These are phyloP conservation scores for Pneumocystis wakefieldiae DNA, from an alignment of 1,139 yeast genomes.

Conservation along the genomic window DNA sequence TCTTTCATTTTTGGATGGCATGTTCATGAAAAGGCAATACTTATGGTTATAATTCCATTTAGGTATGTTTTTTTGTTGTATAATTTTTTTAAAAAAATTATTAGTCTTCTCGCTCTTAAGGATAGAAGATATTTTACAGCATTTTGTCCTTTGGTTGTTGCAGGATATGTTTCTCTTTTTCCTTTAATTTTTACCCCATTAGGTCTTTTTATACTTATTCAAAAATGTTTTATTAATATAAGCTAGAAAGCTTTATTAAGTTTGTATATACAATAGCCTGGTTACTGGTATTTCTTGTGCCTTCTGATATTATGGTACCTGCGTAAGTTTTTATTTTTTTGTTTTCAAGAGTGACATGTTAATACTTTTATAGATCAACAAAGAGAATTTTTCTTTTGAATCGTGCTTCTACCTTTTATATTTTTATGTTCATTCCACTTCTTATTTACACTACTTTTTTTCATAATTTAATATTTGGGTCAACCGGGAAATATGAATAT, in stretches of 20 bases:
- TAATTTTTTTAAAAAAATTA: neutral
- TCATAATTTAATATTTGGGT: constrained; percentile 9
- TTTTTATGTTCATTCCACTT: constrained; percentile 53
- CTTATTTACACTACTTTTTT: constrained; percentile 25
- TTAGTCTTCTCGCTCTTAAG: constrained; percentile 40
- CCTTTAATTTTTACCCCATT: constrained; percentile 70
- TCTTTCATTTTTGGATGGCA: constrained; percentile 96
- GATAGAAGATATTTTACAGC: constrained; percentile 50
- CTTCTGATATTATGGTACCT: constrained; percentile 32
- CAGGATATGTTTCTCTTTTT: constrained; percentile 78
- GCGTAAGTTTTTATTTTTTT: constrained; percentile 40
- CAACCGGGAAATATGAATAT: constrained; percentile 34
- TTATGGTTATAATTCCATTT: constrained; percentile 79
- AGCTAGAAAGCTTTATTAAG: constrained; percentile 54
- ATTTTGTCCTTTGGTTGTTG: constrained; percentile 48
- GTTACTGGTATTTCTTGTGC: constrained; percentile 62
- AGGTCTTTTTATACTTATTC: constrained; percentile 4
- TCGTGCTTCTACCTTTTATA: constrained; percentile 51
- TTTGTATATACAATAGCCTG: constrained; percentile 68
- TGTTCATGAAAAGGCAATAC: constrained; percentile 91
- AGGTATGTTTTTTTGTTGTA: constrained; percentile 26
- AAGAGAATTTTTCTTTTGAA: constrained; percentile 49
- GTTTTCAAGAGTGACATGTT: constrained; percentile 33
- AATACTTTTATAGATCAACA: constrained; percentile 23
- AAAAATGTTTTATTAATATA: neutral